A percentile compares a stretch with the other conserved stretches of the same genome.
Conservation (phyloP, 257 asterid species). For the Primulina tabacum region DNA sequence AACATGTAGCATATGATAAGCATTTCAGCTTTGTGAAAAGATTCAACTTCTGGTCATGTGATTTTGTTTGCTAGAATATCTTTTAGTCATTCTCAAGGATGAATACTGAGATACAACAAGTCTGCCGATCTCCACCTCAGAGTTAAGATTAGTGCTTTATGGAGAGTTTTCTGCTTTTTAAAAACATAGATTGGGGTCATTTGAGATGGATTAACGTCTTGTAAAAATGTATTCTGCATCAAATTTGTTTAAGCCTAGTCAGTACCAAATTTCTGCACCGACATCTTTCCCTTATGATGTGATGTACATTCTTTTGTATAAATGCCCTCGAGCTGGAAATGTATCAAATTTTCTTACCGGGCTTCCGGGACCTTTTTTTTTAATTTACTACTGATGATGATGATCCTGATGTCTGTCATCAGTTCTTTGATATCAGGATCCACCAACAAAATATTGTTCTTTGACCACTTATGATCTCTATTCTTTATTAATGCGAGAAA, state of each 20-base stretch:
- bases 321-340: background rate
- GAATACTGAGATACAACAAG: background rate
- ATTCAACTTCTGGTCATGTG: slow-evolving; percentile 8
- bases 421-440: background rate
- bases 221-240: background rate
- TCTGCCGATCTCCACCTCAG: background rate
- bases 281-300: background rate
- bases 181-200: background rate
- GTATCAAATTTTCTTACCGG: background rate
- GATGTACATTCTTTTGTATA: background rate
- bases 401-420: background rate
- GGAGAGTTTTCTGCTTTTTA: slow-evolving; percentile 11
- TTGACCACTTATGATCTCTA: background rate
- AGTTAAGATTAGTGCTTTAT: slow-evolving; percentile 11
- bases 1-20: background rate
- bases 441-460: background rate
- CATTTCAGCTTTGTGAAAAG: slow-evolving; percentile 5
- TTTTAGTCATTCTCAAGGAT: slow-evolving; percentile 11
- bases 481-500: background rate
- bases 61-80: background rate
- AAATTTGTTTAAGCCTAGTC: slow-evolving; percentile 9
- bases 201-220: slow-evolving; percentile 10
- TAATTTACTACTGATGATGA: background rate
- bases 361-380: background rate
- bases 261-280: background rate